Evolutionary conservation across 257 asterid genomes (phyloP), one percentile per base, ranked within the genome.

Genomic region (Nemophila menziesii): DNA sequence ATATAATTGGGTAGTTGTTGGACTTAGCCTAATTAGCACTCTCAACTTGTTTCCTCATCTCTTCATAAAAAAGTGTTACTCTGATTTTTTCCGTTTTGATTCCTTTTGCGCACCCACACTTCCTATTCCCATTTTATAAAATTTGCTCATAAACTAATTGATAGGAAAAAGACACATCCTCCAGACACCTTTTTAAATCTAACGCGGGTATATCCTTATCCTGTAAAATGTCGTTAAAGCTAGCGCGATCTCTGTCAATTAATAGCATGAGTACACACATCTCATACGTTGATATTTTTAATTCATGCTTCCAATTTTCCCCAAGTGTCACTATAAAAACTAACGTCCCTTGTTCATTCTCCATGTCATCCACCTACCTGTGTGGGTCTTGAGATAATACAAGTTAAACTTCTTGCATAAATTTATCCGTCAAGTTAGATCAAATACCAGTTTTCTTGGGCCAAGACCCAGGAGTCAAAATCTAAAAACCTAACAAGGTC

Each of bases 271-370:
- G 74, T 38, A 77, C 86, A 48, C 93, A 80, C 93, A 83, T 83
- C 51, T 83, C 93, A 67, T 80, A 77, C 44, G 95, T 83, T 5
- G 95, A 83, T 21, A 83, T 86, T 22, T 80, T 80, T 50, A 83
- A 72, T 61, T 83, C 95, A 33, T 83, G 85, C 56, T 73, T 83
- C 62, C 80, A 92, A 47, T 80, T 86, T 36, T 77, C 77, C 15
- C 81, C 95, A 48, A 83, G 80, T 17, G 72, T 60, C 10, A 80
- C 86, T 63, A 80, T 69, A 15, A 83, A 49, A 67, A 76, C 95
- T 50, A 93, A 92, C 1, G 86, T 77, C 93, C 95, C 93, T 79
- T 83, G 54, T 80, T 80, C 13, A 90, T 83, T 58, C 80, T 90
- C 93, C 93, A 83, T 15, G 95, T 59, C 53, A 80, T 56, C 48